Evolutionary conservation across 805 yeast species (phyloP), one percentile per base, ranked within the genome.

Genomic region (Candida nemodendra): DNA sequence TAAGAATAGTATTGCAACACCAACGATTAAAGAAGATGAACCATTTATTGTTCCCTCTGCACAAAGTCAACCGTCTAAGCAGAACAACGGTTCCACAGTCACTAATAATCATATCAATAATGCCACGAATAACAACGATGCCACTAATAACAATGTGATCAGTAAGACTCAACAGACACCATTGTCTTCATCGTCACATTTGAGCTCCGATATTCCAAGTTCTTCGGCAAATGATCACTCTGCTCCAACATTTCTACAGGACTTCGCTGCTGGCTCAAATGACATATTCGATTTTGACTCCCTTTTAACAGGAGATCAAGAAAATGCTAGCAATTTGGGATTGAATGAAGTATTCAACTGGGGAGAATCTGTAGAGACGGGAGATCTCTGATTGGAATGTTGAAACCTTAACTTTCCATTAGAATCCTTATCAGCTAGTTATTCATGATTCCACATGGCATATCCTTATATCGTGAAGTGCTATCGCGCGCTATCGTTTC

Each of bases 261-360:
- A 52, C 42, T 68, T 66, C 33, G 35, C 62, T 24, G 57, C 59
- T 24, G 68, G 65, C 26, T 62, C 66, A 25, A 56, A 46, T 28
- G 69, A 66, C 29, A 51, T 63, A 23, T 70, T 71, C 54, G 74
- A 69, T 46, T 62, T 70, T 45, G 71, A 71, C 44, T 61, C 68
- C 4, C 64, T 72, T 37, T 49, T 72, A 38, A 68, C 64, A 32
- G 68, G 71, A 8, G 70, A 70, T 26, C 65, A 47, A 29, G 63
- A 59, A 22, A 64, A 55, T 36, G 42, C 61, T 32, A 56, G 59
- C 4, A 51, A 42, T 36, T 54, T 64, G 39, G 71, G 60, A 29
- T 57, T 54, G 51, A 62, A 59, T 41, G 59, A 51, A 38, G 62
- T 43, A 18, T 57, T 54, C 43, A 59, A 56, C 37, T 69, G 74